Evolutionary conservation across 169 alveolate genomes (phyloP).

Genomic region (Plasmodium yoelii): DNA sequence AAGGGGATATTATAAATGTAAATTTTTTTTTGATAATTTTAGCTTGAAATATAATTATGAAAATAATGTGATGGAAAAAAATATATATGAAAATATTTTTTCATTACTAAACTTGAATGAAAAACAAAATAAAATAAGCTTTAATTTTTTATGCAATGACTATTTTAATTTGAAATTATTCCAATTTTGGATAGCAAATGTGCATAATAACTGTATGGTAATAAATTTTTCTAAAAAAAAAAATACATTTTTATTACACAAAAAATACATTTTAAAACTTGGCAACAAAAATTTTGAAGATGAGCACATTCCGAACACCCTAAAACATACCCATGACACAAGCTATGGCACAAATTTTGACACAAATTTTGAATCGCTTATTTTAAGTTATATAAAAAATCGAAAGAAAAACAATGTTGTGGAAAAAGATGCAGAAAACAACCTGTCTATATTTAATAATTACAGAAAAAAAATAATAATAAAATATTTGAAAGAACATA

Average conservation of each 20-base stretch:
- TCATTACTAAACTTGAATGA: conserved; percentile 18
- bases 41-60: conserved; percentile 47
- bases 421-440: conserved; percentile 1
- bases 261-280: conserved; percentile 24
- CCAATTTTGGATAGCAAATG: conserved; percentile 44
- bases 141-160: conserved; percentile 21
- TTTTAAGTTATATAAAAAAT: conserved; percentile 1
- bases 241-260: conserved; percentile 27
- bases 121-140: conserved; percentile 3
- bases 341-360: not conserved
- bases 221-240: conserved; percentile 29
- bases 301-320: not conserved
- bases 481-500: conserved; percentile 60
- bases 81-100: conserved; percentile 56
- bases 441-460: conserved; percentile 43
- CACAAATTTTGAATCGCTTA: not conserved
- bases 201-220: conserved; percentile 22
- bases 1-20: conserved; percentile 22
- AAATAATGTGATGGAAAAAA: conserved; percentile 38
- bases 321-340: not conserved
- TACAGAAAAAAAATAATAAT: conserved; percentile 53
- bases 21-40: conserved; percentile 57
- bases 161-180: conserved; percentile 23
- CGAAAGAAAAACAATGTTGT: conserved; percentile 41
- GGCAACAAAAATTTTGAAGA: not conserved